Percentiles rank a stretch among this genome's conserved stretches.
phyloP scores from a whole-genome alignment of 306 rosid species.

The Abrus pulchellus region DNA sequence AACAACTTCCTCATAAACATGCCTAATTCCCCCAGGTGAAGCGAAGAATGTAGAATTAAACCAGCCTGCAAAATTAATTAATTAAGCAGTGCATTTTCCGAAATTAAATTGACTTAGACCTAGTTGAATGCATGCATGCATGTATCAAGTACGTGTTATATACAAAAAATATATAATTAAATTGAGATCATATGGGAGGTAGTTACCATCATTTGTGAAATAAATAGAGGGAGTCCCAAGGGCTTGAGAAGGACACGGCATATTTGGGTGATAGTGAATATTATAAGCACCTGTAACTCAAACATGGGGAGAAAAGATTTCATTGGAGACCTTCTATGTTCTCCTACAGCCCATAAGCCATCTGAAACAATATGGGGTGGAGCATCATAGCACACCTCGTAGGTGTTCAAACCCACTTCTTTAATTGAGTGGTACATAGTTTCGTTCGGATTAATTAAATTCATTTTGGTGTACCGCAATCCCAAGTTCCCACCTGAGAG shows the following conservation, averaged over 20 bases:
- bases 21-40: not conserved
- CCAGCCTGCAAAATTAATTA: slow-evolving; percentile 54
- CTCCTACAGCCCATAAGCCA: slow-evolving; percentile 47
- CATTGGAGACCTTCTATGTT: slow-evolving; percentile 41
- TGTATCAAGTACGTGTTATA: too few species aligned
- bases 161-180: too few species aligned
- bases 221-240: slow-evolving; percentile 56
- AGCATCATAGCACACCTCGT: slow-evolving; percentile 10
- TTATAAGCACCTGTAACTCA: slow-evolving; percentile 58
- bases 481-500: not conserved
- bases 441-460: not conserved
- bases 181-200: not conserved
- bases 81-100: too few species aligned
- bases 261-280: slow-evolving; percentile 51
- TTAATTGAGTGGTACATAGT: not conserved
- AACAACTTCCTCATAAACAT: slow-evolving; percentile 30
- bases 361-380: slow-evolving; percentile 56
- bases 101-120: too few species aligned
- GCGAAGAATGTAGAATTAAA: slow-evolving; percentile 47
- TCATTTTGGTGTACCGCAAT: slow-evolving; percentile 31
- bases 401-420: not conserved
- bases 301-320: slow-evolving; percentile 53
- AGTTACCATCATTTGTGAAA: slow-evolving; percentile 69
- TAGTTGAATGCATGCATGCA: too few species aligned
- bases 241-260: slow-evolving; percentile 54